Evolutionary conservation across 2,329 filamentous ascomycete genomes (phyloP).

Genomic region (Exophiala viscosa): DNA sequence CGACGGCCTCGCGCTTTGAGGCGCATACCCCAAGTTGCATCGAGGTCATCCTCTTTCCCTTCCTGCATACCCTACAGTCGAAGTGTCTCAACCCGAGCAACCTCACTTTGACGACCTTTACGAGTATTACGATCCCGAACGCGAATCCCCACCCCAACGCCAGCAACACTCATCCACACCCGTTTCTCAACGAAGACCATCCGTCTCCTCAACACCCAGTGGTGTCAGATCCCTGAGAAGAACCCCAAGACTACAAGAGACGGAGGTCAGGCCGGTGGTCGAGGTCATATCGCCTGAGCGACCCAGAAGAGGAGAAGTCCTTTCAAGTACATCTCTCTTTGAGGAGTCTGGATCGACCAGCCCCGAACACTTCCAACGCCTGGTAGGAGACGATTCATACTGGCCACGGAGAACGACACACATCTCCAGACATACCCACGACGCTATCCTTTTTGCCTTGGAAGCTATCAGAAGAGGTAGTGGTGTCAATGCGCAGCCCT

Average conservation of each 20-base stretch:
- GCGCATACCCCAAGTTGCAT: conserved; percentile 21
- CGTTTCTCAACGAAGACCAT: conserved; percentile 13
- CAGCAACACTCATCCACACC: conserved; percentile 26
- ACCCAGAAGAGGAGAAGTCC: conserved; percentile 33
- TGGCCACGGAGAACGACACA: conserved; percentile 51
- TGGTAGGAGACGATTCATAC: conserved; percentile 45
- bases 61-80: conserved; percentile 24
- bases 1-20: conserved; percentile 15
- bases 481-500: conserved; percentile 55
- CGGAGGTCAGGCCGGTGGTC: conserved; percentile 28
- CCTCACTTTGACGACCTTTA: conserved; percentile 50
- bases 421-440: conserved; percentile 79
- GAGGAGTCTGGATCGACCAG: conserved; percentile 28
- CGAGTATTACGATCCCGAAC: conserved; percentile 49
- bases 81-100: conserved; percentile 36
- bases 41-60: conserved; percentile 9
- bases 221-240: conserved; percentile 53
- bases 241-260: conserved; percentile 49
- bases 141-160: conserved; percentile 24
- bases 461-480: conserved; percentile 66
- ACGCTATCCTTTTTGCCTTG: conserved; percentile 85
- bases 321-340: conserved; percentile 28
- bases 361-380: conserved; percentile 34
- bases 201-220: conserved; percentile 51
- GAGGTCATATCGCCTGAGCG: conserved; percentile 28